A percentile compares a stretch with the other conserved stretches of the same genome.
Evolutionary conservation across 805 yeast genomes (phyloP).

Genomic region (Cyberlindnera japonica): DNA sequence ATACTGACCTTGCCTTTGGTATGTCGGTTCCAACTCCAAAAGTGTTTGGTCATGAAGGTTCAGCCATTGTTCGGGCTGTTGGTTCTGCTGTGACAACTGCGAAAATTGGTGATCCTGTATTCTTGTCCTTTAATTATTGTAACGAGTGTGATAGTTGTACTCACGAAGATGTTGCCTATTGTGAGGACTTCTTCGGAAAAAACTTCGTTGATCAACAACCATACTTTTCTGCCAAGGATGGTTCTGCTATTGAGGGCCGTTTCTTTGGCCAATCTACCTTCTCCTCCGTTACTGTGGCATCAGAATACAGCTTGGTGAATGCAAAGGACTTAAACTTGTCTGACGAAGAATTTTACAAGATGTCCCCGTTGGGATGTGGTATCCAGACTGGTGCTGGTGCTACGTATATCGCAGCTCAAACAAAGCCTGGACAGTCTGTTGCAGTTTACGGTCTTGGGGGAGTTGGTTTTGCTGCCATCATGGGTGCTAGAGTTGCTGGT

Average conservation of each 20-base stretch:
- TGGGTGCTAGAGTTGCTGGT: constrained; percentile 71
- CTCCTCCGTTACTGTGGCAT: constrained; percentile 2
- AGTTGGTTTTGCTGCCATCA: constrained; percentile 80
- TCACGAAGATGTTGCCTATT: constrained; percentile 2
- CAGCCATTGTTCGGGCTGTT: no score
- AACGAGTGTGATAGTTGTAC: not conserved
- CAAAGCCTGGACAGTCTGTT: constrained; percentile 6
- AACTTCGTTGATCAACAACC: no score
- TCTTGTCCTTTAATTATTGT: no score
- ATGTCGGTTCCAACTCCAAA: no score
- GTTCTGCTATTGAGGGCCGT: constrained; percentile 1
- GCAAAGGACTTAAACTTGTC: constrained; percentile 1
- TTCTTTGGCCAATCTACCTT: constrained; percentile 12
- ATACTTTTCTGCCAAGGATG: not conserved
- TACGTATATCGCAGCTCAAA: constrained; percentile 2
- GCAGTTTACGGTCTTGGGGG: constrained; percentile 36
- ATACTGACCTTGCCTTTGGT: no score
- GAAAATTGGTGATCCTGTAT: no score
- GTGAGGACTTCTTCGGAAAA: constrained; percentile 3
- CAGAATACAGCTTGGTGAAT: constrained; percentile 6
- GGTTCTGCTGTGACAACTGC: no score
- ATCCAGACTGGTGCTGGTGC: constrained; percentile 15
- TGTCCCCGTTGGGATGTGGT: constrained; percentile 13
- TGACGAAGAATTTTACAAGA: constrained; percentile 1
- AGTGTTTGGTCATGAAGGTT: no score